Base-by-base conservation (phyloP, 257 asterid species). In the Solanum clarkiae region DNA sequence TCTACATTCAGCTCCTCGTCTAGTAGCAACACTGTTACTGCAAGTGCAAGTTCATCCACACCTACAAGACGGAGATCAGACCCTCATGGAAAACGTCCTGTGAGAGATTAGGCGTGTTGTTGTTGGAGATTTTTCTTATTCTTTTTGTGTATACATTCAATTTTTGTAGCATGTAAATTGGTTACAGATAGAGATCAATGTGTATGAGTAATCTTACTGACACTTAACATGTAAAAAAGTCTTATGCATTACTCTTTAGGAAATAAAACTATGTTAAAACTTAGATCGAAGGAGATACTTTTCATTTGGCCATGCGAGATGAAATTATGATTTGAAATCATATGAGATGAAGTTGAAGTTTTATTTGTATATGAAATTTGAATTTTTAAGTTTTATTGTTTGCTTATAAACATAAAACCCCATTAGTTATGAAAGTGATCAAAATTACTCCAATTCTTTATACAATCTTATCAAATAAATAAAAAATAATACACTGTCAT, bases 81-180 rank as follows among this genome's bases (percentile, higher is more conserved):
- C 84, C 91, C 90, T 60, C 88, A 87, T 60, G 95, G 94, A 6
- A 92, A 95, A 89, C 90, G 90, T 56, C 95, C 93, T 4, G 86
- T 91, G 87, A 85, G 56, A 32, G 84, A 84, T 17, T 89, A 90
- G 85, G 79, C 89, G 86, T 84, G 81, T 86, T 84, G 60, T 84
- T 83, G 49, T 84, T 85, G 85, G 47, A 84, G 84, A 29, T 65
- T 59, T 80, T 59, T 6, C 15, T 72, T 57, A 56, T 29, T 60
- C 70, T 26, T 36, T 86, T 82, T 84, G 54, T 81, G 74, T 32
- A 47, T 47, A 1, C 22, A 54, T 53, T 65, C 80, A 71, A 63
- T 63, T 74, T 18, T 12, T 45, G 51, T 54, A 81, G 75, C 45
- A 10, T 56, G 29, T 85, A 68, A 55, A 79, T 79, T 53, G 47